These are phyloP conservation scores for Gamsiella multidivaricata DNA, from an alignment of 192 early-diverging fungal genomes.

Conservation along the genomic window DNA sequence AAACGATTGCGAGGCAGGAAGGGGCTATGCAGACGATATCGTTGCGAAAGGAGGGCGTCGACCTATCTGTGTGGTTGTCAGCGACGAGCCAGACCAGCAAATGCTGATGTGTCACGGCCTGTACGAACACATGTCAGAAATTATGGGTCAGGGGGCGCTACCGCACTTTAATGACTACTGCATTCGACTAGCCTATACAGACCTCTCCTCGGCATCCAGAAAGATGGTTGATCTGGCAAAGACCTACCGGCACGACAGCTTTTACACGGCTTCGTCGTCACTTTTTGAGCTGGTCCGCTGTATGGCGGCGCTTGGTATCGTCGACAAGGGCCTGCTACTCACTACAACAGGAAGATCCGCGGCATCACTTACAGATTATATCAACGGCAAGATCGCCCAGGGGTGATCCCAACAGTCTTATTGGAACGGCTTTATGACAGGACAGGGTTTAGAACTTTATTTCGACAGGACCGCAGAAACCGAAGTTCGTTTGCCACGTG, in stretches of 20 bases:
- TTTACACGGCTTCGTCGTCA: slow-evolving; percentile 28
- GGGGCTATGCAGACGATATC: slow-evolving; percentile 26
- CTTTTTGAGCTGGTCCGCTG: slow-evolving; percentile 34
- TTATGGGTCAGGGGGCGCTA: not conserved
- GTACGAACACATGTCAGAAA: slow-evolving; percentile 3
- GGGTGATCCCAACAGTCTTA: slow-evolving; percentile 50
- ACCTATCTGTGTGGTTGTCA: slow-evolving; percentile 35
- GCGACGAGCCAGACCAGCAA: slow-evolving; percentile 19
- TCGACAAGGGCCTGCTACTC: not conserved
- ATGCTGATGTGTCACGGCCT: slow-evolving; percentile 33
- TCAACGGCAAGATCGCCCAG: slow-evolving; percentile 20
- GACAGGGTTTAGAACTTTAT: slow-evolving; percentile 40
- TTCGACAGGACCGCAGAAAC: slow-evolving; percentile 14
- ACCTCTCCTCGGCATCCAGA: slow-evolving; percentile 6
- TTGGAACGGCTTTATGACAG: slow-evolving; percentile 43
- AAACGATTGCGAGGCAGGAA: slow-evolving; percentile 28
- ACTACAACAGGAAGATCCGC: slow-evolving; percentile 39
- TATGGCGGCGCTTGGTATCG: not conserved
- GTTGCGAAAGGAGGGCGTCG: not conserved
- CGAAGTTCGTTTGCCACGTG: slow-evolving; percentile 28
- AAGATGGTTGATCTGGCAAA: not conserved
- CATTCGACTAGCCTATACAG: slow-evolving; percentile 7
- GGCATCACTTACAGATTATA: slow-evolving; percentile 15
- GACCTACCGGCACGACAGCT: slow-evolving; percentile 23
- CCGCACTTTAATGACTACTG: slow-evolving; percentile 22